phyloP scores from a whole-genome alignment of 1,284 basidiomycete genomes.

The Sporisorium exsertum region DNA sequence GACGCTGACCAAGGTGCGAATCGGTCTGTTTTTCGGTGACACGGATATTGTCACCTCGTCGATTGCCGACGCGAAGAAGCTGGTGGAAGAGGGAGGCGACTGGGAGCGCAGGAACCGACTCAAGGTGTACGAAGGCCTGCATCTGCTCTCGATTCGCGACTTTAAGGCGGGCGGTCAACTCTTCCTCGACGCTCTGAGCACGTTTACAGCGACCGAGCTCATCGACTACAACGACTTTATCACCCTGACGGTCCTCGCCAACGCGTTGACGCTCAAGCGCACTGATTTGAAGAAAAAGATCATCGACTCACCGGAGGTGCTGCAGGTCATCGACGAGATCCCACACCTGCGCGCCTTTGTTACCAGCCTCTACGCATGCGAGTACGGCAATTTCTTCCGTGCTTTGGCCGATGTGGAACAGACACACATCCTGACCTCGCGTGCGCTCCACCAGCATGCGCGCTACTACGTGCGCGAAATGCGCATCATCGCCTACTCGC shows the following conservation, averaged over 20 bases:
- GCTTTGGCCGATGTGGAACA: slow-evolving; percentile 88
- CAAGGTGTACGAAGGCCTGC: slow-evolving; percentile 92
- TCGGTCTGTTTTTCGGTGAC: slow-evolving; percentile 92
- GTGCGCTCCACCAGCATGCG: slow-evolving; percentile 85
- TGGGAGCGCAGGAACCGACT: slow-evolving; percentile 97
- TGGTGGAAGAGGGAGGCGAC: slow-evolving; percentile 95
- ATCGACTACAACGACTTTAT: slow-evolving; percentile 93
- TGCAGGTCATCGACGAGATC: slow-evolving; percentile 71
- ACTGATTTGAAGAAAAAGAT: slow-evolving; percentile 91
- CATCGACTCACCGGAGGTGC: slow-evolving; percentile 74
- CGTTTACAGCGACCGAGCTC: slow-evolving; percentile 92
- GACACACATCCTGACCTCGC: slow-evolving; percentile 85
- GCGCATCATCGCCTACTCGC: slow-evolving; percentile 93
- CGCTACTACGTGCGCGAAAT: slow-evolving; percentile 94
- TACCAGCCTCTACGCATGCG: slow-evolving; percentile 83
- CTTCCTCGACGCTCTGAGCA: slow-evolving; percentile 88
- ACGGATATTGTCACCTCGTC: slow-evolving; percentile 79
- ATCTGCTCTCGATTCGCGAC: slow-evolving; percentile 83
- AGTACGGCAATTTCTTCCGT: slow-evolving; percentile 93
- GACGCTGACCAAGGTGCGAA: slow-evolving; percentile 85
- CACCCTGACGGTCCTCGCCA: slow-evolving; percentile 83
- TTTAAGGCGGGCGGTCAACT: slow-evolving; percentile 75
- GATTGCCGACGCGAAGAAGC: slow-evolving; percentile 82
- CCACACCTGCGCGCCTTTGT: slow-evolving; percentile 72
- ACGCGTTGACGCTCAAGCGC: slow-evolving; percentile 81